Evolutionary conservation across 768 basidiomycete species (phyloP), one percentile per base, ranked within the genome.

Genomic region (Panaeolus papilionaceus): DNA sequence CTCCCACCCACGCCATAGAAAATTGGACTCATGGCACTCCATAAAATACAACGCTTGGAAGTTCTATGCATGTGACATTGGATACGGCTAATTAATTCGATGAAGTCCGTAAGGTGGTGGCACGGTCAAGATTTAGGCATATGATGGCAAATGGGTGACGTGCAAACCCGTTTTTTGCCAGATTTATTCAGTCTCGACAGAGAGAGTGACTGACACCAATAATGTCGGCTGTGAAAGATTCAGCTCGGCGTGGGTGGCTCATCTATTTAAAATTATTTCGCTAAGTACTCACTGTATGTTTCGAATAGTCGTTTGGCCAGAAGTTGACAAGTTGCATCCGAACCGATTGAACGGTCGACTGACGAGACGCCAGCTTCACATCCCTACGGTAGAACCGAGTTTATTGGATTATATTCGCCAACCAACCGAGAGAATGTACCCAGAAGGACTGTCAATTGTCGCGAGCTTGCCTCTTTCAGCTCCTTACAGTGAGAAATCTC

Each of bases 301-400:
- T 49, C 20, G 47, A 49, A 26, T 49, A 7, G 47, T 20, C 23
- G 47, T n/a, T 49, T 49, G 47, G 5, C 20, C 23, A 26, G 2
- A 26, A 26, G 23, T 23, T 23, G 20, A 49, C 2, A 10, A 28
- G 54, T 7, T 26, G 20, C 7, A 58, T 58, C 54, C 54, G 54
- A 58, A 7, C 54, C 54, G 54, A 58, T 37, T 18, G 54, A 58
- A 7, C 12, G 14, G 28, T 28, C 14, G 11, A 58, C 11, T 33
- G 11, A 5, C 54, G 28, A 58, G 33, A 9, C 16, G 16, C 37
- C 11, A 58, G 20, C 28, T n/a, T 58, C 54, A 12, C 33, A 10
- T 33, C 54, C 54, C 54, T 58, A 58, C 54, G 54, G 54, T 58
- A 58, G 54, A 33, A 37, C 54, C 54, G 54, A 58, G 54, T 58